Evolutionary conservation across 2,329 filamentous ascomycete species (phyloP), one percentile per base, ranked within the genome.

Genomic region (Fusarium fujikuroi): DNA sequence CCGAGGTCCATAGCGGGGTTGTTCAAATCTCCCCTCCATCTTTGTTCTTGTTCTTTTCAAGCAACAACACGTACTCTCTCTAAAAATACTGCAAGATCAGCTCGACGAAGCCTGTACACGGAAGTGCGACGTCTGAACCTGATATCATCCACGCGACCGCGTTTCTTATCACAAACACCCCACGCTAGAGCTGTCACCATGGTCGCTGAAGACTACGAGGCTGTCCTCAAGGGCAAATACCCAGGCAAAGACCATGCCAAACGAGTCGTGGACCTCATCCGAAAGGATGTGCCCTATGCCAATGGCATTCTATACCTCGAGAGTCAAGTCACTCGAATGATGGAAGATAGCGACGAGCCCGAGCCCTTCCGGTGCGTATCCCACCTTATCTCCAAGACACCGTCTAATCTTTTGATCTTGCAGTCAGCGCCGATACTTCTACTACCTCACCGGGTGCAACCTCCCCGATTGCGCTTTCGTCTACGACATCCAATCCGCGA

Each of bases 401-500:
- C 21, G 2, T 23, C 70, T 73, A 18, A 72, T 52, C 19, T 34
- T 14, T 15, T 46, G 60, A 39, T 2, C 16, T 37, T 32, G 9
- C 75, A 95, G 94, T 74, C 95, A 98, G 84, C 93, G 95, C 72
- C 92, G 96, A 62, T 93, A 91, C 82, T 99, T 99, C 85, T 98
- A 93, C 89, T 99, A 99, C 83, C 87, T 98, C 49, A 95, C 94
- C 30, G 96, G 96, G 76, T 97, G 86, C 79, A 88, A 91, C 70
- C 87, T 97, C 36, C 89, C 95, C 66, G 95, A 98, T 82, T 92
- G 92, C 77, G 91, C 92, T 80, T 89, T 94, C 68, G 88, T 92
- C 63, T 97, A 98, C 85, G 92, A 97, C 74, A 92, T 97, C 65
- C 85, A 88, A 50, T 87, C 89, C 53, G 88, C 91, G 73, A 90